Evolutionary conservation across 192 early-diverging fungal genomes (phyloP), one percentile per base, ranked within the genome.

Genomic region (Umbelopsis sp.): DNA sequence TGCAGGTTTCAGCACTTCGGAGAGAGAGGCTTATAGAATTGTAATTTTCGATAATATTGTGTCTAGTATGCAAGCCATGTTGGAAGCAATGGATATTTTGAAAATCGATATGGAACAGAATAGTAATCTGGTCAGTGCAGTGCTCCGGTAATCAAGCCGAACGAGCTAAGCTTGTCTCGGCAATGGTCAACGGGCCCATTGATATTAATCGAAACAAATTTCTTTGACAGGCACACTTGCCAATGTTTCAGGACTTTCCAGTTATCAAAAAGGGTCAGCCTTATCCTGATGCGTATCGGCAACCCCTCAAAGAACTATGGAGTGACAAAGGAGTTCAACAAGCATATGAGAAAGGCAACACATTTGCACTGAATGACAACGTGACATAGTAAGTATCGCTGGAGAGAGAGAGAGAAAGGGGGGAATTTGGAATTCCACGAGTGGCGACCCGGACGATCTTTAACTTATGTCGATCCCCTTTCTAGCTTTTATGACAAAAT

Each of bases 331-430:
- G 80, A 4, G 81, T 87, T 6, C 84, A 82, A 53, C 30, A 72
- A 51, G 67, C 74, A 12, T 80, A 75, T 46, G 46, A 55, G n/a
- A 74, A 75, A 12, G 80, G 82, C 15, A 74, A 84, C 25, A 76
- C 80, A 11, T 82, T 82, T 71, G 80, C 84, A 46, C 49, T 87
- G 9, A 74, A 85, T 45, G 86, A 87, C 41, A 85, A 85, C 47
- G 75, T 85, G 11, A 72, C 66, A 30, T 87, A 86, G 86, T 82
- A 84, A 69, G 84, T 65, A 25, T 53, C 16, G 21, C 16, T 18
- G 1, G 10, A 10, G 22, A 18, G 5, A 30, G 8, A 35, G 16
- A 2, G 13, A 21, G 47, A 4, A 4, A n/a, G 9, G 23, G 21
- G 10, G 25, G 10, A 30, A 30, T 30, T 8, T 30, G 13, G 1